Base-by-base conservation (phyloP, 768 basidiomycete species). In the Termitomyces sp. region DNA sequence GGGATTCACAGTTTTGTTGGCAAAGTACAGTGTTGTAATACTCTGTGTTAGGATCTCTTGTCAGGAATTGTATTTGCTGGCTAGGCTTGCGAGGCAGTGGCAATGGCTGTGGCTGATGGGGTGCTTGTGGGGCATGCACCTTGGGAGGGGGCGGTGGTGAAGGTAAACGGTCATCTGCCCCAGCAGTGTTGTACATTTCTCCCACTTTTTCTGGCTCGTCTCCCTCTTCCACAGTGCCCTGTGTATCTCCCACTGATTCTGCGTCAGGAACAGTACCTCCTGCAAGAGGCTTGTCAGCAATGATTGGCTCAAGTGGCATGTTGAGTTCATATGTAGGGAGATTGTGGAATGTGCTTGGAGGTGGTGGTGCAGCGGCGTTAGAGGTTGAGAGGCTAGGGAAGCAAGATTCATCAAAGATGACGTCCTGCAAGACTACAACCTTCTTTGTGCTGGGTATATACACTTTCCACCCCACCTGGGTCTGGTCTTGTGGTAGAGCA, bases 391-490 rank as follows among this genome's bases (percentile, higher is more conserved):
- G 53, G 16, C 38, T 27, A 32, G 45, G 53, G 22, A 54, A 54
- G 18, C 5, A 10, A 3, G 53, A 4, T 9, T 29, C 9, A 9
- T 29, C 29, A 29, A 29, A 29, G 29, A 29, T 9, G 9, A 29
- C 29, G 47, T 47, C 53, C 7, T 35, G 45, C 5, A 35, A 54
- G 22, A 54, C 31, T 23, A 54, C 32, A 35, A 54, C 29, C 18
- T 47, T 46, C 45, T 40, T 27, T 2, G 36, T 54, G 36, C 36
- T 47, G 3, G 53, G 53, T 5, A 54, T 45, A 18, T 54, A 54
- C 5, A 54, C 44, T 15, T 47, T 47, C 53, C 53, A 54, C 10
- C 45, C 53, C 7, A 44, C 35, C 16, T 40, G 43, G 18, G 55
- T 49, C 16, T 49, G 42, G 29, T 52, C 43, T 43, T 41, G n/a